These are phyloP conservation scores for Vachellia pachyceras DNA, from an alignment of 306 rosid species.

Conservation along the genomic window DNA sequence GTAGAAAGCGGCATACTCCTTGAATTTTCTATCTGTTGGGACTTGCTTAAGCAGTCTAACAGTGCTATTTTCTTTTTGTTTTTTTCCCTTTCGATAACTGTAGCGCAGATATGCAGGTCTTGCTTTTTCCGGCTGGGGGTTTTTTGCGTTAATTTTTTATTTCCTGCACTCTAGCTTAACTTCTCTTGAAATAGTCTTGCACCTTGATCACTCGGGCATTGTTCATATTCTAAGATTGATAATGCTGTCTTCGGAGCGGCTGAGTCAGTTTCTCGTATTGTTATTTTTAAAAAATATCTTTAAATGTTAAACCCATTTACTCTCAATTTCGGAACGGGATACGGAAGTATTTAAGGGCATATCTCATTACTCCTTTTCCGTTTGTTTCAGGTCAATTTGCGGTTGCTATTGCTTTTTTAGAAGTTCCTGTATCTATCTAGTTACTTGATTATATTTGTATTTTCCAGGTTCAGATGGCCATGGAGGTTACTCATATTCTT, in stretches of 20 bases:
- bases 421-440: background rate
- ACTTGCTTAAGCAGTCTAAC: background rate
- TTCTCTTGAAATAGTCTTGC: background rate
- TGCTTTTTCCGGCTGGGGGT: background rate
- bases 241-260: background rate
- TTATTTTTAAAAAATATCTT: background rate
- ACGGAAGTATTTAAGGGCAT: background rate
- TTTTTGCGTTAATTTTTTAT: background rate
- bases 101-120: background rate
- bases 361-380: background rate
- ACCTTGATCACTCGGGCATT: background rate
- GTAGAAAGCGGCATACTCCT: background rate
- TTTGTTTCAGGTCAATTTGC: background rate
- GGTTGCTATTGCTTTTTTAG: background rate
- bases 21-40: conserved; percentile 21
- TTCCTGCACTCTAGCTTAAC: background rate
- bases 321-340: background rate
- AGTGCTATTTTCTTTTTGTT: background rate
- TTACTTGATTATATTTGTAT: background rate
- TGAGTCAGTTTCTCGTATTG: background rate
- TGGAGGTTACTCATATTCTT: background rate
- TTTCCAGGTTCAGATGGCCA: background rate
- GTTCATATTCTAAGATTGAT: background rate
- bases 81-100: background rate
- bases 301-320: too few relatives aligned